phyloP scores from a whole-genome alignment of 78 protist genomes.

The Trichosphaerium sp. region DNA sequence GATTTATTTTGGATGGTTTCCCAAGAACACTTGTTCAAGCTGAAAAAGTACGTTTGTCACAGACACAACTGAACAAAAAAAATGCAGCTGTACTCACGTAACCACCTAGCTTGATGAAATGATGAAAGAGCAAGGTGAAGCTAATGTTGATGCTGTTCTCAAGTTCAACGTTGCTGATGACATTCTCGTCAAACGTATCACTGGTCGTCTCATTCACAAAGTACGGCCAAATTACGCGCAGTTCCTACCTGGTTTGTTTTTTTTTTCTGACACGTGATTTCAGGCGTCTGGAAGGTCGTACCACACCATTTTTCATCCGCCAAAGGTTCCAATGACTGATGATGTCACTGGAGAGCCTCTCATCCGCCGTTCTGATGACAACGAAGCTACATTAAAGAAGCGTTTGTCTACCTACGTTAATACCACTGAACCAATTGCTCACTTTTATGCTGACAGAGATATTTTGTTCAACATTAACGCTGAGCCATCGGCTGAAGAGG shows the following conservation, averaged over 20 bases:
- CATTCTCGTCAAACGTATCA: slow-evolving; percentile 69
- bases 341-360: slow-evolving; percentile 92
- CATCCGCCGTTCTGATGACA: slow-evolving; percentile 81
- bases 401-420: too few relatives aligned
- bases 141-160: slow-evolving; percentile 51
- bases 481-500: too few relatives aligned
- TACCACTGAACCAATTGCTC: too few relatives aligned
- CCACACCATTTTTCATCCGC: slow-evolving; percentile 72
- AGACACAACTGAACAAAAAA: not conserved
- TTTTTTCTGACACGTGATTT: too few relatives aligned
- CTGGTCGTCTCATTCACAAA: slow-evolving; percentile 85
- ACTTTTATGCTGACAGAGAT: too few relatives aligned
- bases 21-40: slow-evolving; percentile 95
- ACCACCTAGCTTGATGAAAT: slow-evolving; percentile 71
- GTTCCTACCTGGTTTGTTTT: too few relatives aligned
- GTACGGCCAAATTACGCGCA: too few relatives aligned
- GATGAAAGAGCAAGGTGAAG: slow-evolving; percentile 39
- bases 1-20: slow-evolving; percentile 95
- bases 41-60: slow-evolving; percentile 8
- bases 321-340: slow-evolving; percentile 61
- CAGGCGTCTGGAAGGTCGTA: slow-evolving; percentile 71
- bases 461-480: too few relatives aligned
- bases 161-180: slow-evolving; percentile 67
- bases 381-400: slow-evolving; percentile 36
- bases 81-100: too few relatives aligned